Base-by-base conservation (phyloP, 164 flowering plant genomes). In the Magnolia sinica region DNA sequence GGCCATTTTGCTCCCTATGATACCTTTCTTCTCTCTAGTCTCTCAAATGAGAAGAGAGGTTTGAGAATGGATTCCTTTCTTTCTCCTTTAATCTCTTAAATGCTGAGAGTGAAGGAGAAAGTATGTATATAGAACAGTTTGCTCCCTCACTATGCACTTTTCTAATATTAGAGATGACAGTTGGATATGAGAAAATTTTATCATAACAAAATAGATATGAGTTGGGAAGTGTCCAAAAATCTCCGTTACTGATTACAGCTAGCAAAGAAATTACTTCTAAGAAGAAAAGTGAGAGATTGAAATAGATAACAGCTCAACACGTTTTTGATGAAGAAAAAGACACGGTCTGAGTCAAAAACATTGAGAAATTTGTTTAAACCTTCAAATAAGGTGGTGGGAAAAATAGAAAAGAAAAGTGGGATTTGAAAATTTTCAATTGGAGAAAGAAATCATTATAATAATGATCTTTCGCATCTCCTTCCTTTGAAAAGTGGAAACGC, bases 1-100 rank as follows among this genome's bases (percentile, higher is more conserved):
- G 18, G 92, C 85, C 91, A 89, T 90, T 81, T 68, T 23, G 24
- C 50, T 58, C 63, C 45, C 71, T 73, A 22, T 55, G 61, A 55
- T 55, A 55, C 52, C 22, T 49, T 9, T 23, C 50, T 9, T 50
- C 52, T 49, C 59, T 23, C 69, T 24, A 13, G 3, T 24, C 69
- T 66, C 67, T 64, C 24, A 55, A 10, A 10, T 55, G 23, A 64
- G 67, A 19, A 64, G 22, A 64, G 24, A n/a, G 8, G 70, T 10
- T 24, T 9, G 31, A 7, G 31, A 68, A 29, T 68, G n/a, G n/a
- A 13, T 29, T 27, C 70, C 49, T 31, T 37, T 16, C 20, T 31
- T 69, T n/a, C 72, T 16, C 51, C 22, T n/a, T 69, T 45, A 16
- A 29, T 14, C 49, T 50, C 73, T 50, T 23, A 55, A 16, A 55